phyloP scores from a whole-genome alignment of 441 rosid genomes.

The Brassica hybrid region DNA sequence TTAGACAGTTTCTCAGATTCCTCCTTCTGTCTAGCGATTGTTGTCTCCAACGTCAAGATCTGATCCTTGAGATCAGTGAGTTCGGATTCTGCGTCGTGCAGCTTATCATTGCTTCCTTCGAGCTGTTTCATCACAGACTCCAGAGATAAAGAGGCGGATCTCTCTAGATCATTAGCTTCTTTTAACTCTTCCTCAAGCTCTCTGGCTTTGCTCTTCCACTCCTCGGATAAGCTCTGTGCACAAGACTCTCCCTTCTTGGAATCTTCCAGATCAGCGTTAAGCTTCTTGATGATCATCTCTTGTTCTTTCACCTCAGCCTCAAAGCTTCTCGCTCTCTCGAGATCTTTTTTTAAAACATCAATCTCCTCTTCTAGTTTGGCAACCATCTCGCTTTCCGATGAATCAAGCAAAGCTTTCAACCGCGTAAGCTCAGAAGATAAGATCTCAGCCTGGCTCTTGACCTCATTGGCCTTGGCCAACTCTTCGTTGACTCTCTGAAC shows the following conservation, averaged over 20 bases:
- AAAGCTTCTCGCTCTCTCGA: conserved; percentile 55
- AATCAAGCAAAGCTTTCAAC: conserved; percentile 71
- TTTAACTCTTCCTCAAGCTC: conserved; percentile 60
- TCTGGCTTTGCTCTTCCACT: conserved; percentile 66
- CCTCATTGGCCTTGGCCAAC: conserved; percentile 70
- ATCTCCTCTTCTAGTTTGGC: conserved; percentile 67
- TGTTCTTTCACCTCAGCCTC: conserved; percentile 64
- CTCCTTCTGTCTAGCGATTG: conserved; percentile 61
- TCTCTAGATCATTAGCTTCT: conserved; percentile 77
- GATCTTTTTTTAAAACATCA: conserved; percentile 58
- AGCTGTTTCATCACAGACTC: conserved; percentile 83
- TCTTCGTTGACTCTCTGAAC: conserved; percentile 72
- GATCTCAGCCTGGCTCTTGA: conserved; percentile 73
- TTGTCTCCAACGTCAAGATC: conserved; percentile 72
- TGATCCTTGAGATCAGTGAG: conserved; percentile 67
- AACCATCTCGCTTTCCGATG: conserved; percentile 58
- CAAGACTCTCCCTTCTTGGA: conserved; percentile 78
- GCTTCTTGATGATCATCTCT: conserved; percentile 70
- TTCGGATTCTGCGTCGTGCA: conserved; percentile 74
- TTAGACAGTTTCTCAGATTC: conserved; percentile 55
- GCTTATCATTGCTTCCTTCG: conserved; percentile 67
- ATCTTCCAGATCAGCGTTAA: conserved; percentile 79
- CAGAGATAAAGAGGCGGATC: conserved; percentile 79
- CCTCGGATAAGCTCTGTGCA: conserved; percentile 70
- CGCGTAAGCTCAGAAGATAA: conserved; percentile 71